A percentile compares a stretch with the other conserved stretches of the same genome.
These are phyloP conservation scores for Spergularia bocconei DNA, from an alignment of 148 eudicot species.

Conservation along the genomic window DNA sequence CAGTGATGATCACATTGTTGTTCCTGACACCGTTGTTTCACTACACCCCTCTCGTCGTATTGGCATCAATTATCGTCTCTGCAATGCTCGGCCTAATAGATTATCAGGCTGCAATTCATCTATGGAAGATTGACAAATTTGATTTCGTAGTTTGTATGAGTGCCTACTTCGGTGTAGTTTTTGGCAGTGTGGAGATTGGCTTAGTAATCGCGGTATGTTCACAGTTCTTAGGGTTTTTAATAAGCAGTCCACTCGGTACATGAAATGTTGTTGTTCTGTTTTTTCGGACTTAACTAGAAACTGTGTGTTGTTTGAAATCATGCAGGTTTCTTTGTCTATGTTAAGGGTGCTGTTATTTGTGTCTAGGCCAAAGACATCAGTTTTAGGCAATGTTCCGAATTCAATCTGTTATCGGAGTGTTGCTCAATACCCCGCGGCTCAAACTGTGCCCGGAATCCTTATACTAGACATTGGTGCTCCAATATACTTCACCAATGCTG, in stretches of 20 bases:
- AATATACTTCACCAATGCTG: constrained; percentile 78
- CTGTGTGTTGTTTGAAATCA: not conserved
- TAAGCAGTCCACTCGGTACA: too few species aligned
- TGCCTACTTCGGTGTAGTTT: constrained; percentile 82
- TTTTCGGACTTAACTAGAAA: not conserved
- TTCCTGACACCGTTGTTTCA: constrained; percentile 74
- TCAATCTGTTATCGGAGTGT: constrained; percentile 68
- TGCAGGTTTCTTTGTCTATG: constrained; percentile 71
- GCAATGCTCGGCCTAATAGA: constrained; percentile 95
- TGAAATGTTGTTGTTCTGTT: not conserved
- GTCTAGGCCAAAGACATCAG: constrained; percentile 71
- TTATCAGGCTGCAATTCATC: constrained; percentile 70
- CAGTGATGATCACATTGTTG: constrained; percentile 79
- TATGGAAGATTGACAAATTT: constrained; percentile 79
- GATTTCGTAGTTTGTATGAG: constrained; percentile 75
- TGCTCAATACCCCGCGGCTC: constrained; percentile 75
- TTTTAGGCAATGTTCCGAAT: constrained; percentile 71
- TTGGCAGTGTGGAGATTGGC: constrained; percentile 78
- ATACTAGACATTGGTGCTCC: constrained; percentile 87
- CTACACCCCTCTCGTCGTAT: constrained; percentile 83
- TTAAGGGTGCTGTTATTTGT: constrained; percentile 72
- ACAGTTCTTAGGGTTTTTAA: too few species aligned
- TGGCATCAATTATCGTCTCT: constrained; percentile 73
- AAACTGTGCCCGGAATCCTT: constrained; percentile 67
- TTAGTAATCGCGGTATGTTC: constrained; percentile 63